Evolutionary conservation across 345 rosid species (phyloP).

Genomic region (Hibiscus syriacus): DNA sequence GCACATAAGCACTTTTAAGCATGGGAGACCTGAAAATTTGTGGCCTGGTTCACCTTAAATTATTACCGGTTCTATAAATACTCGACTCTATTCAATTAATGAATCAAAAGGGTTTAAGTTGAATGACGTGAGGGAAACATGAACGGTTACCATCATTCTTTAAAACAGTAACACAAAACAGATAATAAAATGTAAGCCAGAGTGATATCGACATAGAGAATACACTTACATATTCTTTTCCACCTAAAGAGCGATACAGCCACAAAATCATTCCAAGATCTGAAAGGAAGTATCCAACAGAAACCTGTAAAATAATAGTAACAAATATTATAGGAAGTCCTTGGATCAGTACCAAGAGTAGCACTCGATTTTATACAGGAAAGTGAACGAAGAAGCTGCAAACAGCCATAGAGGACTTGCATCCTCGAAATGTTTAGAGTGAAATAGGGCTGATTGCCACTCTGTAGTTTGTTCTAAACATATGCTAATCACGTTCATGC

Average conservation of each 20-base stretch:
- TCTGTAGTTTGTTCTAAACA: background rate
- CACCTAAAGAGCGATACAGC: slow-evolving; percentile 82
- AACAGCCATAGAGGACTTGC: background rate
- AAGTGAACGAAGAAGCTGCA: background rate
- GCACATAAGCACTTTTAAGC: background rate
- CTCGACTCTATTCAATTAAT: slow-evolving; percentile 38
- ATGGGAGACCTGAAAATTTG: background rate
- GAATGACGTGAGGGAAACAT: background rate
- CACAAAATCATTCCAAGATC: slow-evolving; percentile 83
- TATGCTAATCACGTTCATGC: background rate
- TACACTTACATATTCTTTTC: slow-evolving; percentile 78
- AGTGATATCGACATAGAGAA: background rate
- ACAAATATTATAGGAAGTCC: background rate
- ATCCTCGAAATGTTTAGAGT: background rate
- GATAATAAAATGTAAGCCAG: background rate
- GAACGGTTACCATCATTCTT: background rate
- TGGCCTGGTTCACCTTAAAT: background rate
- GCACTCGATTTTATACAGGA: background rate
- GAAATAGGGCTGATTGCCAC: background rate
- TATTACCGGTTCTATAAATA: slow-evolving; percentile 50
- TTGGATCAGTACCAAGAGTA: background rate
- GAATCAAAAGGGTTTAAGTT: background rate
- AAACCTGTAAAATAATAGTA: slow-evolving; percentile 43
- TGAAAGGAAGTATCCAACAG: slow-evolving; percentile 79
- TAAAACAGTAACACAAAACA: background rate